Percentiles rank a stretch among this genome's conserved stretches.
phyloP scores from a whole-genome alignment of 257 asterid species.

The Pogostemon cablin region DNA sequence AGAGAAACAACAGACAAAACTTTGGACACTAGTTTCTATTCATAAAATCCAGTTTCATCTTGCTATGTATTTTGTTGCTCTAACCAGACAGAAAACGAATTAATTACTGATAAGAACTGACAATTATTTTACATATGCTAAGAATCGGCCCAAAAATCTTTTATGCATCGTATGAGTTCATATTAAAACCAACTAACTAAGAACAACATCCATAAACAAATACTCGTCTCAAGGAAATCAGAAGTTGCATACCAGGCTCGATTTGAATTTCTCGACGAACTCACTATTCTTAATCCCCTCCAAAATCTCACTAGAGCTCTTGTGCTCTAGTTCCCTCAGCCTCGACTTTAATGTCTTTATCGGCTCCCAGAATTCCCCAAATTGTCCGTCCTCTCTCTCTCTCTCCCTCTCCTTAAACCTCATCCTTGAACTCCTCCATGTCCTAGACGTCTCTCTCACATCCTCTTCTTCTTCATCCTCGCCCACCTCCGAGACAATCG shows the following conservation, averaged over 20 bases:
- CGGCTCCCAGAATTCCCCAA: conserved; percentile 85
- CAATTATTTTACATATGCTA: conserved; percentile 11
- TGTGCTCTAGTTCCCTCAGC: conserved; percentile 80
- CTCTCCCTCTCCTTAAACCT: conserved; percentile 59
- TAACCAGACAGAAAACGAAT: neutral
- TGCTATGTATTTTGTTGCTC: neutral
- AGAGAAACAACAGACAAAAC: conserved; percentile 22
- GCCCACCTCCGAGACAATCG: conserved; percentile 77
- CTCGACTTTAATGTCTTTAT: conserved; percentile 66
- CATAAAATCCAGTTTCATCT: conserved; percentile 7
- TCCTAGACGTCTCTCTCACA: conserved; percentile 46
- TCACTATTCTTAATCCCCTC: conserved; percentile 91
- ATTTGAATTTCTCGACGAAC: conserved; percentile 82
- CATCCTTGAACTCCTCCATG: conserved; percentile 47
- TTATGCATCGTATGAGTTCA: no score
- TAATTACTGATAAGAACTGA: conserved; percentile 2
- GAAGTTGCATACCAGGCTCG: conserved; percentile 74
- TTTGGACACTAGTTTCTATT: neutral
- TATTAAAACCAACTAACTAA: neutral
- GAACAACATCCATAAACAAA: conserved; percentile 17
- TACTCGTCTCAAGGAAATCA: conserved; percentile 15
- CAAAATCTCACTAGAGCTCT: conserved; percentile 74
- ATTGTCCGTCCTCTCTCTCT: conserved; percentile 66
- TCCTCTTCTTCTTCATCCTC: conserved; percentile 56
- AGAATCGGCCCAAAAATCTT: neutral